Percentiles rank a stretch among this genome's conserved stretches.
These are phyloP conservation scores for Podosphaera fusca DNA, from an alignment of 2,329 filamentous ascomycete species.

Conservation along the genomic window DNA sequence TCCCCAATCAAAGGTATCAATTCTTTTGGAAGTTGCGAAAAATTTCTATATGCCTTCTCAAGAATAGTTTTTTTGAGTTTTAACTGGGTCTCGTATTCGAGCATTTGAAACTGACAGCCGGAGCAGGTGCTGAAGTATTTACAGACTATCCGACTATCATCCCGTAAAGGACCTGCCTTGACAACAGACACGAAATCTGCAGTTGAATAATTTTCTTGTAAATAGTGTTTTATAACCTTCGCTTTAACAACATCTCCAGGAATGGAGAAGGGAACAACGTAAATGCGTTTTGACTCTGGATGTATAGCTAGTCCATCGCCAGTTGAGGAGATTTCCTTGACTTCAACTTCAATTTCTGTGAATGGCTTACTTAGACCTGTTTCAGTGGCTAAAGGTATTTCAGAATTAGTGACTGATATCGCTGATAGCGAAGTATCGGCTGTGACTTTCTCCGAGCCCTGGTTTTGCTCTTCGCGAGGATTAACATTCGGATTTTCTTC, in stretches of 20 bases:
- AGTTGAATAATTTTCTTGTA: constrained; percentile 39
- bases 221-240: constrained; percentile 54
- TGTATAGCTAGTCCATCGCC: constrained; percentile 69
- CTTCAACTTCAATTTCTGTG: constrained; percentile 60
- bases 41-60: constrained; percentile 78
- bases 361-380: constrained; percentile 37
- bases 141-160: constrained; percentile 57
- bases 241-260: constrained; percentile 64
- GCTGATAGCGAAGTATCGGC: constrained; percentile 11
- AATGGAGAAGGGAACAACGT: constrained; percentile 69
- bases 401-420: not conserved
- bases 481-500: constrained; percentile 4
- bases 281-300: constrained; percentile 41
- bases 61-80: constrained; percentile 65
- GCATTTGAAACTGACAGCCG: constrained; percentile 95
- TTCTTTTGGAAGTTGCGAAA: constrained; percentile 58
- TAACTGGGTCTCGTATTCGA: constrained; percentile 71
- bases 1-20: constrained; percentile 54
- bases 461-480: not conserved
- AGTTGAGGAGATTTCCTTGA: constrained; percentile 65
- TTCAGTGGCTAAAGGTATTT: not conserved
- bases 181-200: constrained; percentile 66
- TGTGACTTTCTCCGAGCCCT: constrained; percentile 6
- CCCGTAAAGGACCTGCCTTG: constrained; percentile 48
- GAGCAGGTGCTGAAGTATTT: constrained; percentile 72